Evolutionary conservation across 345 rosid genomes (phyloP).

Genomic region (Corchorus olitorius): DNA sequence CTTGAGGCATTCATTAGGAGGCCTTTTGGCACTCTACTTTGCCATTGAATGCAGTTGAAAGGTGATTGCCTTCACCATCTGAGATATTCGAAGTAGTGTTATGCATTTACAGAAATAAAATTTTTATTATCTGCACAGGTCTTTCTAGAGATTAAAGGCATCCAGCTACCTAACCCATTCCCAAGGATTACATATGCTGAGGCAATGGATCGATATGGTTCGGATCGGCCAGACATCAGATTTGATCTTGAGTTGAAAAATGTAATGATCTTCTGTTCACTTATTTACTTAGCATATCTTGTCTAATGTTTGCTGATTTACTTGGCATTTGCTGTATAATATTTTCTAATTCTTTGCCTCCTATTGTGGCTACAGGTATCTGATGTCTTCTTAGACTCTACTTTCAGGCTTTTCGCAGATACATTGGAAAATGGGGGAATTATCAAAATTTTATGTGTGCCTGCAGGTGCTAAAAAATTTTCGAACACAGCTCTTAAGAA

Average conservation of each 20-base stretch:
- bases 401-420: slow-evolving; percentile 81
- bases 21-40: background rate
- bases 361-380: slow-evolving; percentile 68
- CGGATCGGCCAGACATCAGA: slow-evolving; percentile 94
- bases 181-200: slow-evolving; percentile 92
- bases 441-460: slow-evolving; percentile 79
- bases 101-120: background rate
- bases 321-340: background rate
- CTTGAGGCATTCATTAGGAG: background rate
- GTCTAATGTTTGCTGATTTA: background rate
- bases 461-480: slow-evolving; percentile 68
- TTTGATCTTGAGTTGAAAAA: slow-evolving; percentile 91
- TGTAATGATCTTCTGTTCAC: slow-evolving; percentile 45
- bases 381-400: slow-evolving; percentile 57
- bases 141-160: slow-evolving; percentile 78
- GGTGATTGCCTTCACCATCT: background rate
- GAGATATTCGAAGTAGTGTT: background rate
- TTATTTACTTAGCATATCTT: background rate
- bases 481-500: slow-evolving; percentile 92
- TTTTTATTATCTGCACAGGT: slow-evolving; percentile 40
- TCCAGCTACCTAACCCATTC: slow-evolving; percentile 78
- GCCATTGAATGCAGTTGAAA: background rate
- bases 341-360: background rate
- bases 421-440: slow-evolving; percentile 70
- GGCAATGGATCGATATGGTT: slow-evolving; percentile 85